Percentiles rank a stretch among this genome's conserved stretches.
Conservation (phyloP, 306 rosid species). For the Vigna mungo region DNA sequence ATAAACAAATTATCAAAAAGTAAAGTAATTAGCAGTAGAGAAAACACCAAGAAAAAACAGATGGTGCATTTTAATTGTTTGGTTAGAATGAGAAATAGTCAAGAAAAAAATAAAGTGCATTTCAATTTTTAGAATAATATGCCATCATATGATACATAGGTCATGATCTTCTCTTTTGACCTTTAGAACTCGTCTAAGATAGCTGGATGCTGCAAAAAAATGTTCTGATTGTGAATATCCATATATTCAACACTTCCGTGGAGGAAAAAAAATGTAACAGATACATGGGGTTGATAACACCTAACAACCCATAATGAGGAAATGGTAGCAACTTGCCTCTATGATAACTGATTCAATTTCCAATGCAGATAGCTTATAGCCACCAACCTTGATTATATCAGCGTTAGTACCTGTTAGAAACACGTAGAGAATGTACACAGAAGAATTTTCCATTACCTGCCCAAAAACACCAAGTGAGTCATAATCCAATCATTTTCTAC, state of each 20-base stretch:
- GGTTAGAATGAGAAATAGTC: neutral
- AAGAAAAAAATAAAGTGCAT: neutral
- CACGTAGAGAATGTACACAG: slow-evolving; percentile 8
- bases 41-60: neutral
- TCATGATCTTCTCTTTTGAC: neutral
- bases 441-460: slow-evolving; percentile 80
- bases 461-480: slow-evolving; percentile 36
- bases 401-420: slow-evolving; percentile 73
- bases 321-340: slow-evolving; percentile 61
- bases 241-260: neutral
- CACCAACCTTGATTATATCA: slow-evolving; percentile 94
- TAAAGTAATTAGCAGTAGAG: neutral
- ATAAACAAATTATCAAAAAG: slow-evolving; percentile 23
- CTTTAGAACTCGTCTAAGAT: slow-evolving; percentile 41
- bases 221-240: slow-evolving; percentile 32
- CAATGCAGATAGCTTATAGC: slow-evolving; percentile 88
- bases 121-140: neutral
- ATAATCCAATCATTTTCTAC: slow-evolving; percentile 4
- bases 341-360: slow-evolving; percentile 86
- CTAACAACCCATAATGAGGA: slow-evolving; percentile 6
- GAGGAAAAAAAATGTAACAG: neutral
- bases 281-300: neutral
- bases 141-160: neutral
- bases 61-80: neutral
- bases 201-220: slow-evolving; percentile 70